These are phyloP conservation scores for Leccinum ponderosum DNA, from an alignment of 1,284 basidiomycete species.

Conservation along the genomic window DNA sequence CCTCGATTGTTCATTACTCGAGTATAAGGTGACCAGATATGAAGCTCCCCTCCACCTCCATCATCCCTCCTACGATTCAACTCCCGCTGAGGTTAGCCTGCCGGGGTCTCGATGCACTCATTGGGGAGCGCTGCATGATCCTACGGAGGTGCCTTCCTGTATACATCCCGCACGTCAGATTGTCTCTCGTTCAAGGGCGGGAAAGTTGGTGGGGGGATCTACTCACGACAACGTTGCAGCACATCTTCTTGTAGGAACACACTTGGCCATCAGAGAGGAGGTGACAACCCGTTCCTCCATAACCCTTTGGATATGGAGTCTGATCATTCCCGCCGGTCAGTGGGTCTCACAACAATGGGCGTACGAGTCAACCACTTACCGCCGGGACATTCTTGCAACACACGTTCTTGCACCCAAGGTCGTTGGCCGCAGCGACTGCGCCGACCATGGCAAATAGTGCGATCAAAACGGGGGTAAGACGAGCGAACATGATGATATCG, in stretches of 20 bases:
- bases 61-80: not conserved
- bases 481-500: conserved; percentile 4
- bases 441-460: conserved; percentile 1
- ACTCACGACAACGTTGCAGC: too few relatives aligned
- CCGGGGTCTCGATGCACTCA: not conserved
- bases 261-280: too few relatives aligned
- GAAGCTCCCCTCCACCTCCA: not conserved
- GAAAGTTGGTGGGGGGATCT: too few relatives aligned
- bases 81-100: not conserved
- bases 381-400: not conserved
- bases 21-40: not conserved
- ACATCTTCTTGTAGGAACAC: too few relatives aligned
- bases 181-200: too few relatives aligned
- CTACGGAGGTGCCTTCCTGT: not conserved
- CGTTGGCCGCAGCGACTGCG: not conserved
- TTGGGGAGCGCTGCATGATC: not conserved
- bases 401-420: not conserved
- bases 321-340: not conserved
- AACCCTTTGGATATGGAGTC: not conserved
- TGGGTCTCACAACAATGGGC: not conserved
- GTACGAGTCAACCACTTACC: not conserved
- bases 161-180: too few relatives aligned
- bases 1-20: not conserved
- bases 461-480: not conserved
- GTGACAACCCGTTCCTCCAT: conserved; percentile 2